phyloP scores from a whole-genome alignment of 139 green algal species.

The Chlamydomonas urium region DNA sequence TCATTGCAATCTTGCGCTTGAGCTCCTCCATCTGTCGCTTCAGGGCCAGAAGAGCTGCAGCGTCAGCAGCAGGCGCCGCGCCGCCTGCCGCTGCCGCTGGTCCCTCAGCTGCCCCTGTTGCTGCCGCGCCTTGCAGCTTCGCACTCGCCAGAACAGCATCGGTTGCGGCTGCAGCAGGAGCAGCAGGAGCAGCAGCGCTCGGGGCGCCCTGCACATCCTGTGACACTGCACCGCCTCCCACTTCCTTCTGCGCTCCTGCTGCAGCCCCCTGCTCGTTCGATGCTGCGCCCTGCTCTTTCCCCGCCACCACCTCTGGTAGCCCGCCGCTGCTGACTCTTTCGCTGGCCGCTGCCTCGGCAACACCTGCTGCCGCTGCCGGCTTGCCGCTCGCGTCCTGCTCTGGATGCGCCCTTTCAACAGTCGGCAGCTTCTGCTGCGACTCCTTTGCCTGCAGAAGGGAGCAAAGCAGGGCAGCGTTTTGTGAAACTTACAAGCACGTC shows the following conservation, averaged over 20 bases:
- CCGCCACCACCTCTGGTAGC: too few relatives aligned
- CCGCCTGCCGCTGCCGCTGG: too few relatives aligned
- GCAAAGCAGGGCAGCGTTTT: too few relatives aligned
- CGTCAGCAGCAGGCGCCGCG: too few relatives aligned
- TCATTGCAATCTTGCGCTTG: slow-evolving; percentile 1
- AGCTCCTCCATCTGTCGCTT: slow-evolving; percentile 4
- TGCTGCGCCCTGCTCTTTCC: too few relatives aligned
- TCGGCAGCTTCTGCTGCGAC: not conserved
- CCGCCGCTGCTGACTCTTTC: too few relatives aligned
- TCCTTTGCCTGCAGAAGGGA: not conserved
- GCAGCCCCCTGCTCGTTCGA: too few relatives aligned
- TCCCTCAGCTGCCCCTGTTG: too few relatives aligned
- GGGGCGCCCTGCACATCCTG: not conserved
- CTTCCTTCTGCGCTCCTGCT: not conserved
- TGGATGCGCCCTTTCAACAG: not conserved
- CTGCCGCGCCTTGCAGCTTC: slow-evolving; percentile 4
- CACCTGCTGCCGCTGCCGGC: not conserved
- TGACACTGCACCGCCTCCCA: not conserved
- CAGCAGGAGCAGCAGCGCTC: not conserved
- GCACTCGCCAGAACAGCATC: not conserved
- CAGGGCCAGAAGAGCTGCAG: too few relatives aligned
- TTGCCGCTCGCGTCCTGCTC: not conserved
- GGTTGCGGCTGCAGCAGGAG: not conserved
- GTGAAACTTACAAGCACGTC: too few relatives aligned
- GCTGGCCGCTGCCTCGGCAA: not conserved